These are phyloP conservation scores for Lanmaoa rubissima DNA, from an alignment of 768 basidiomycete species.

Conservation along the genomic window DNA sequence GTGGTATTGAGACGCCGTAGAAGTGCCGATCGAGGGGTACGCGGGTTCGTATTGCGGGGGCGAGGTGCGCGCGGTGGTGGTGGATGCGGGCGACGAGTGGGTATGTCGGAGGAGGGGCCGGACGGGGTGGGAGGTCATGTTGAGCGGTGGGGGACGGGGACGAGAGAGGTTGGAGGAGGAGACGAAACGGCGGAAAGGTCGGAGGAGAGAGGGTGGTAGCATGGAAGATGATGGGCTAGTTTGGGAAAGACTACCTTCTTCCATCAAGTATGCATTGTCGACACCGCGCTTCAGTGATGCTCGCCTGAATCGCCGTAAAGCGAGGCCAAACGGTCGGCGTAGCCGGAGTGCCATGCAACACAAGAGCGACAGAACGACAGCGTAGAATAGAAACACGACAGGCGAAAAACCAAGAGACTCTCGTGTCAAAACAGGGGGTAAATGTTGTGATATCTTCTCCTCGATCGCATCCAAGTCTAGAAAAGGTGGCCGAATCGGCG, in stretches of 20 bases:
- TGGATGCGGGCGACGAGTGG: conserved; percentile 21
- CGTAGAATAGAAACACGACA: conserved; percentile 57
- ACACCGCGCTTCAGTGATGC: conserved; percentile 34
- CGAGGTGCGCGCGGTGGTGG: conserved; percentile 5
- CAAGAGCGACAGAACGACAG: conserved; percentile 42
- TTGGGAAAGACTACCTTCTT: conserved; percentile 38
- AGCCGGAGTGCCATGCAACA: conserved; percentile 52
- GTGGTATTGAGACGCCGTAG: conserved; percentile 34
- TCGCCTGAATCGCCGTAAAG: conserved; percentile 45
- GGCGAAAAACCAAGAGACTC: conserved; percentile 73
- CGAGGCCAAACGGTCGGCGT: conserved; percentile 51
- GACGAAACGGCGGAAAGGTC: conserved; percentile 28
- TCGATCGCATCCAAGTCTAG: conserved; percentile 59
- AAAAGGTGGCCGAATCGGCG: conserved; percentile 64
- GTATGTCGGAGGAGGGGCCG: conserved; percentile 21
- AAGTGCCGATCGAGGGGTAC: conserved; percentile 28
- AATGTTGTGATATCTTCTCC: conserved; percentile 60
- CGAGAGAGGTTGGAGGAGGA: conserved; percentile 21
- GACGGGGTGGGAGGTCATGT: not conserved
- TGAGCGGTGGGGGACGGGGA: conserved; percentile 25
- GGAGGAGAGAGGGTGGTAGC: conserved; percentile 25
- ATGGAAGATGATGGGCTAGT: conserved; percentile 18
- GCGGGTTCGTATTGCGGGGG: conserved; percentile 18
- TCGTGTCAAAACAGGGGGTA: conserved; percentile 61
- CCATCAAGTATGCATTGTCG: conserved; percentile 40